Base-by-base conservation (phyloP, 2,329 filamentous ascomycete species). In the Chaetomium strumarium region DNA sequence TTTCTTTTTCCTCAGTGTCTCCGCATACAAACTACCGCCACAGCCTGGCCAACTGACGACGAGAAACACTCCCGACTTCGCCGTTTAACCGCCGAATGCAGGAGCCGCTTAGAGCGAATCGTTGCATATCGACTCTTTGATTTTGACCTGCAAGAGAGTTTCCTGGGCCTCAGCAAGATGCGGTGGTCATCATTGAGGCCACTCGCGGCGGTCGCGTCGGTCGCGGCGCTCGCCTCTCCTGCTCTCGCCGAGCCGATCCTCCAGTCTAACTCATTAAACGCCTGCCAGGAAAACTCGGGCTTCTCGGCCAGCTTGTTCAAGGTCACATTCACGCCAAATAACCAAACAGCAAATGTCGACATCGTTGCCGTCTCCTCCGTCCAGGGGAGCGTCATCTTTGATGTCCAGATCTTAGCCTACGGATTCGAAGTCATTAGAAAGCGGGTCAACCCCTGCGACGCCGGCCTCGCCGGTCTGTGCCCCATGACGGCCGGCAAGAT, bases 241-340 rank as follows among this genome's bases (percentile, higher is more conserved):
- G 77, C 51, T 52, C 73, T 79, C 53, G 86, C 81, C 57, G 61
- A 61, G 34, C 45, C 44, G 5, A 55, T 89, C 65, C 86, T 97
- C 64, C 76, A 84, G 63, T 93, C 91, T 51, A 88, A 80, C 66
- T 95, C 91, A 24, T 79, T 96, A 61, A 90, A 88, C 69, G 80
- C 86, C 43, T 96, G 91, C 72, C 87, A 91, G 76, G 75, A 83
- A 54, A 85, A 92, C 70, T 92, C 88, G 29, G 85, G 84, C 65
- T 95, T 96, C 70, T 87, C 88, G 5, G 90, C 91, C 62, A 90
- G 86, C 62, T 78, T 93, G 54, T 96, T 96, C 80, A 86, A 95
- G 62, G 86, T 96, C 68, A 74, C 82, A 58, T 89, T 88, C 70
- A 89, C 85, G 1, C 86, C 88, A 31, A 74, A 78, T 66, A 95